Evolutionary conservation across 768 basidiomycete genomes (phyloP).

Genomic region (Pisolithus albus): DNA sequence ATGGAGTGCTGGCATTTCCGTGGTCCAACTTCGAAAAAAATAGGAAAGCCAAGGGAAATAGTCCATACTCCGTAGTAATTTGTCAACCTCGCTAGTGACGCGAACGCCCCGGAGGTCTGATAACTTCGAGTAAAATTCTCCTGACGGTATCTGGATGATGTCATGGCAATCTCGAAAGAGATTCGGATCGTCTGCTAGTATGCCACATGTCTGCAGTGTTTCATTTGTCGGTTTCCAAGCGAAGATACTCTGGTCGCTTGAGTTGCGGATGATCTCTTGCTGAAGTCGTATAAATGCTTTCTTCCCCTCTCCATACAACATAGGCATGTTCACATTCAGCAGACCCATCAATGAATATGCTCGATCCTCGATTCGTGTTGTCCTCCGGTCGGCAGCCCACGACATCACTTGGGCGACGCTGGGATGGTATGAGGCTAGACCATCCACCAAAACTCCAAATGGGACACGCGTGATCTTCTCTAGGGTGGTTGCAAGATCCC

Average conservation of each 20-base stretch:
- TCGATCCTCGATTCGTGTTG: conserved; percentile 12
- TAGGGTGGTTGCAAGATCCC: background rate
- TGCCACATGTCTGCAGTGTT: background rate
- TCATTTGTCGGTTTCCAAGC: background rate
- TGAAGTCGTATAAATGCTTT: conserved; percentile 3
- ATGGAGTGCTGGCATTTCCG: no score
- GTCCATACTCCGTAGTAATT: no score
- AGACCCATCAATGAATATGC: conserved; percentile 13
- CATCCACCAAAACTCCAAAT: background rate
- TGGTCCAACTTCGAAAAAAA: no score
- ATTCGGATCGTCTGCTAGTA: background rate
- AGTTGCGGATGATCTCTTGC: background rate
- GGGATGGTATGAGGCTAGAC: no score
- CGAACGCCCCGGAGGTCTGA: no score
- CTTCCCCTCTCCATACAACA: conserved; percentile 12
- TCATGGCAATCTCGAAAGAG: background rate
- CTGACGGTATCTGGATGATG: no score
- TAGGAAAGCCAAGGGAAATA: no score
- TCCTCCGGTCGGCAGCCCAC: conserved; percentile 14
- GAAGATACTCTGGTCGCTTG: background rate
- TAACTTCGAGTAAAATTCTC: no score
- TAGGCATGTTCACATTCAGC: conserved; percentile 7
- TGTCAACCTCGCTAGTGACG: no score
- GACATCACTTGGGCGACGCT: conserved; percentile 6
- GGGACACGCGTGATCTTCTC: background rate